These are phyloP conservation scores for Ambrosiella cleistominuta DNA, from an alignment of 2,329 filamentous ascomycete genomes.

Conservation along the genomic window DNA sequence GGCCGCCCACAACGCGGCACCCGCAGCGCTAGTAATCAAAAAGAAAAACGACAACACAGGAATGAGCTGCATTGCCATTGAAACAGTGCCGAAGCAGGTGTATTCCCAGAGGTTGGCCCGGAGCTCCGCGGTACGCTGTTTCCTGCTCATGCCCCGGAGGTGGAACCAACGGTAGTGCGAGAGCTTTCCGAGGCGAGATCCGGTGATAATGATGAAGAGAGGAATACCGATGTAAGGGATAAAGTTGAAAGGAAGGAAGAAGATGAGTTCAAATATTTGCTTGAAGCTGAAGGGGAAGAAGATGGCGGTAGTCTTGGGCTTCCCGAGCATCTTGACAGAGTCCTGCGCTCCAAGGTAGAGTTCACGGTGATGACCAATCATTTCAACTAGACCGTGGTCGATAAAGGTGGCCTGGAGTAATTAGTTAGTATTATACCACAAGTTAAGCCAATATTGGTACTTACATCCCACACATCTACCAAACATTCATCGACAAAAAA, in stretches of 20 bases:
- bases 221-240: slow-evolving; percentile 69
- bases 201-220: slow-evolving; percentile 74
- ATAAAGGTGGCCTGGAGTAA: slow-evolving; percentile 47
- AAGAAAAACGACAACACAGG: slow-evolving; percentile 90
- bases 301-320: slow-evolving; percentile 55
- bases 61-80: slow-evolving; percentile 70
- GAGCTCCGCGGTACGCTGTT: slow-evolving; percentile 55
- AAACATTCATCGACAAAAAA: slow-evolving; percentile 66
- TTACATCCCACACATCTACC: slow-evolving; percentile 70
- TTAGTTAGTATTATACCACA: slow-evolving; percentile 11
- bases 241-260: slow-evolving; percentile 69
- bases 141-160: slow-evolving; percentile 54
- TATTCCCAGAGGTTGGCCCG: slow-evolving; percentile 59
- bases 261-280: slow-evolving; percentile 73
- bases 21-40: slow-evolving; percentile 68
- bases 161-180: slow-evolving; percentile 86
- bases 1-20: slow-evolving; percentile 72
- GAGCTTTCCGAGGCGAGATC: slow-evolving; percentile 70
- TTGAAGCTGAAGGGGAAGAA: slow-evolving; percentile 80
- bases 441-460: slow-evolving; percentile 16
- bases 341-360: slow-evolving; percentile 50
- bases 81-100: slow-evolving; percentile 79
- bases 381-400: slow-evolving; percentile 49
- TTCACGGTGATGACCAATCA: slow-evolving; percentile 49
- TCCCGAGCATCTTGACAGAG: slow-evolving; percentile 65